Evolutionary conservation across 805 yeast species (phyloP), one percentile per base, ranked within the genome.

Genomic region (Candida yuanshanica): DNA sequence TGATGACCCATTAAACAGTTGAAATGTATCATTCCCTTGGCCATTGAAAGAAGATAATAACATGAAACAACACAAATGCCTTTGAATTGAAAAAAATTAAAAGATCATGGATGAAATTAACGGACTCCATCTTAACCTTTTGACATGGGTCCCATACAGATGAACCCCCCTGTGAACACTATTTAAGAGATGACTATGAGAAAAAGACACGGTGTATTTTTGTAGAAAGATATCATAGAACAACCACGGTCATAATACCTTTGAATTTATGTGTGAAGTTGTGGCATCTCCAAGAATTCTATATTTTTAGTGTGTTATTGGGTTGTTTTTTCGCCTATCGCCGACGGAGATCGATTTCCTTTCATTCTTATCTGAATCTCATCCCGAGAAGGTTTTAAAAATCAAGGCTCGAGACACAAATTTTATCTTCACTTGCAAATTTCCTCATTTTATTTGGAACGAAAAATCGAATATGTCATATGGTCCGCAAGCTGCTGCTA

Each of bases 401-500:
- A 35, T 22, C 24, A 33, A 7, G 24, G 18, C 4, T 11, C 27
- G 17, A 24, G 33, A 35, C 38, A 25, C 16, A 35, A 35, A 22
- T 11, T 20, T 20, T 10, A 20, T 23, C 10, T 13, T 5, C 18
- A 10, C 20, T 18, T 17, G 6, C 14, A 11, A 13, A n/a, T n/a
- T 14, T 12, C 26, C 26, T 7, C 31, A n/a, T 6, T 27, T 27
- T 14, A 7, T 16, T 4, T 13, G 4, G 16, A 27, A 7, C 11
- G 10, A 14, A 27, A 16, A 27, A 27, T 27, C 35, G 22, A 20
- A 12, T 8, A 79, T 79, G 84, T 81, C 88, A 7, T 77, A 71
- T 65, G 91, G 90, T 48, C 49, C 71, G 38, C 75, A 70, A 57
- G 93, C 95, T 39, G 86, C 90, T 33, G 81, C 81, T 59, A 76